Evolutionary conservation across 2,329 filamentous ascomycete species (phyloP), one percentile per base, ranked within the genome.

Genomic region (Drechslerella dactyloides): DNA sequence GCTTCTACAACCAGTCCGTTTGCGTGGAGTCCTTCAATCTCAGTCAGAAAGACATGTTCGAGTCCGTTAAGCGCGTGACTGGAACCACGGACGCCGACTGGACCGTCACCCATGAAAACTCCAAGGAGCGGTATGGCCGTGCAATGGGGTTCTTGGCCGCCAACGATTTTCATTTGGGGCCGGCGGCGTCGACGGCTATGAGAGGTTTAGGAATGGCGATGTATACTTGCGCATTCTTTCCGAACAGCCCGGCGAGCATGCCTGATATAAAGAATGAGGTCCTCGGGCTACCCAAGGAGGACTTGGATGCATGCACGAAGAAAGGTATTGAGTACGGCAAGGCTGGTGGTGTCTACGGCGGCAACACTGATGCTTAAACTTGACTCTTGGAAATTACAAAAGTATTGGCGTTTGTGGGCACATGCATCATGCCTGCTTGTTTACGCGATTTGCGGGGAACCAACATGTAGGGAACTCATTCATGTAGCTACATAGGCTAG

Each of bases 11-110:
- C 77, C 81, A 82, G 55, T 73, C 75, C 0, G 76, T 88, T 1
- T 85, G 82, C 74, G 74, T 87, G 10, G 81, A 80, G 6, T 87
- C 84, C 70, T 90, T 89, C 79, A 77, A 80, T 10, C 74, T 87
- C 69, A 85, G 79, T 68, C 88, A 90, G 78, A 81, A 82, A 10
- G 87, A 90, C 8, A 89, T 90, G 81, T 82, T 90, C 60, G 83
- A 84, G 42, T 83, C 83, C n/a, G 78, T 87, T 11, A 82, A 87
- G 75, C 83, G 84, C 0, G 86, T 87, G 2, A 84, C 84, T 0
- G 83, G 83, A 0, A 85, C 84, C 0, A 83, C 79, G 1, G 84
- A 87, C 42, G 79, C 78, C 0, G 87, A 89, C 75, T 90, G 88
- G 88, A 82, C 77, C 1, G 82, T 90, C 62, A 80, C 76, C 0